Evolutionary conservation across 345 rosid genomes (phyloP), one percentile per base, ranked within the genome.

Genomic region (Populus davidiana): DNA sequence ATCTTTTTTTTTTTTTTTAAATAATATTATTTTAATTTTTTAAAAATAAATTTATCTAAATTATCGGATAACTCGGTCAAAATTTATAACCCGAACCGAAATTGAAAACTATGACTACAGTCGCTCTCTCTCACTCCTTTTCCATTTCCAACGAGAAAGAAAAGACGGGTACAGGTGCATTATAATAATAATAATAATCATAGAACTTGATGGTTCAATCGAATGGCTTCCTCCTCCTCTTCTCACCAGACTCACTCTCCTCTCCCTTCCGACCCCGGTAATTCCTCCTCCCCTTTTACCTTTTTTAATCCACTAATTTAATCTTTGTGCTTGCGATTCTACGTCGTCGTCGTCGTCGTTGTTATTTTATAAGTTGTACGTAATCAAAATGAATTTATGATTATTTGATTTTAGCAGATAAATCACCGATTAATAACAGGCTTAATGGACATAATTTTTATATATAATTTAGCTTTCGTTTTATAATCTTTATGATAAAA

Each of bases 151-250:
- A 11, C 2, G 43, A 41, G 10, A 41, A 8, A 8, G 11, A 41
- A 11, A 41, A 41, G 44, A 41, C 44, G 3, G 44, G 44, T 41
- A 41, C 44, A 10, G 44, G 44, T 10, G 44, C 44, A 0, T 20
- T 23, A 44, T 27, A 50, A 38, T 5, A 67, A 77, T n/a, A 14
- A 49, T 50, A 43, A 3, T 39, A 38, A 54, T 8, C 8, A 47
- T 3, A 59, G 50, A 69, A 65, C 31, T 80, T 86, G 83, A 83
- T 87, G 86, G 79, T 82, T 67, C 50, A 81, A 74, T 83, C 81
- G 49, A 79, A 90, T 90, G 96, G 92, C 89, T 49, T 87, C 92
- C 74, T 84, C 89, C 80, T 82, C 91, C 78, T 82, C 90, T 81
- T 72, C 90, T 73, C 88, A 81, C 83, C 87, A 77, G 67, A 75